Base-by-base conservation (phyloP, 2,329 filamentous ascomycete species). In the Colletotrichum camelliae region DNA sequence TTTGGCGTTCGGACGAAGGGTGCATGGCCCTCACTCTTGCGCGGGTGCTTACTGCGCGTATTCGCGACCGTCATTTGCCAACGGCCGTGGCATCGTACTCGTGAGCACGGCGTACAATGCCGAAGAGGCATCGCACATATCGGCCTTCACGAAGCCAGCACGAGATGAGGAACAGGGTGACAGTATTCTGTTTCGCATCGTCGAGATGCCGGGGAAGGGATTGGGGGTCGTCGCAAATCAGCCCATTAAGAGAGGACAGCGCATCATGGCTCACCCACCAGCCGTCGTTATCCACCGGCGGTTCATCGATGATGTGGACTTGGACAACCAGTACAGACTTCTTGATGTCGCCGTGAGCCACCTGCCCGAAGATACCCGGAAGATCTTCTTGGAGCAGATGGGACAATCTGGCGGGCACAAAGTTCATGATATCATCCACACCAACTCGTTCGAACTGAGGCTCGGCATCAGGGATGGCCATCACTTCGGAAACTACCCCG, bases 31-130 rank as follows among this genome's bases (percentile, higher is more conserved):
- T 52, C 72, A 71, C 24, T 27, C 65, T 6, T 78, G 77, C 72
- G 76, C 72, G 13, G 77, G 75, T 6, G 21, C 35, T 12, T 78
- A 73, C 77, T 87, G 85, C 79, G 81, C 84, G 70, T 87, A 83
- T 76, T 79, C 82, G 16, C 82, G 83, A 64, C 71, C 79, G 3
- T 77, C 74, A 4, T 86, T 87, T 64, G 84, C 84, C 24, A 75
- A 80, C 16, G 82, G 82, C 16, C 79, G 85, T 8, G 86, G 86
- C 48, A 83, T 87, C 71, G 82, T 84, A 4, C 75, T 87, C 35
- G 58, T 88, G 13, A 87, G 84, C 58, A 83, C 81, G 1, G 75
- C 82, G 0, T 75, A 77, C 29, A 75, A 64, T 24, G 61, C 73
- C 64, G 72, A 77, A 8, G 69, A 76, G 57, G 65, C 75, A 2